Conservation (phyloP, 2,329 filamentous ascomycete species). For the Colletotrichum trifolii region DNA sequence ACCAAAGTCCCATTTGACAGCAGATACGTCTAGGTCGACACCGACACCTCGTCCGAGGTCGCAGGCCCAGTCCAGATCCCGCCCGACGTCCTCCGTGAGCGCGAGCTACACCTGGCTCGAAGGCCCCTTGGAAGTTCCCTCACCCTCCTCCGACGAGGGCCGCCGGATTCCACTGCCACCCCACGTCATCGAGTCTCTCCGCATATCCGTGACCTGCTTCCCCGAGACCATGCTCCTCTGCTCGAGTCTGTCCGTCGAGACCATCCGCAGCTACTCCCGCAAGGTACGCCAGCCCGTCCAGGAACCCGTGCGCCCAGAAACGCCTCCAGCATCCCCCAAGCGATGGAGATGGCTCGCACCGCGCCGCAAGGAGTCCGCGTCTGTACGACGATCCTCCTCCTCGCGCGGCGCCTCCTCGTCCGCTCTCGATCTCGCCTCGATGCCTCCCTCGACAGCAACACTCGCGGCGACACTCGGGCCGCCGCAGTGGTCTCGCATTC, state of each 20-base stretch:
- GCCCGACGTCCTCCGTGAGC: conserved; percentile 22
- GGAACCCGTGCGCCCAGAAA: conserved; percentile 24
- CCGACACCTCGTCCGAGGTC: conserved; percentile 23
- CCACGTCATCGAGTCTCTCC: conserved; percentile 64
- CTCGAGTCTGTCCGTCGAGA: conserved; percentile 66
- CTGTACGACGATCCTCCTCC: conserved; percentile 10
- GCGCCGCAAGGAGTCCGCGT: conserved; percentile 19
- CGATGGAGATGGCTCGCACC: conserved; percentile 37
- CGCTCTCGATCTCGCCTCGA: conserved; percentile 19
- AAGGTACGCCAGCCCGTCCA: conserved; percentile 58
- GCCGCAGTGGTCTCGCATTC: conserved; percentile 56
- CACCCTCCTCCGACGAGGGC: conserved; percentile 28
- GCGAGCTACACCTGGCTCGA: conserved; percentile 38
- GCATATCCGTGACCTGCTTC: conserved; percentile 66
- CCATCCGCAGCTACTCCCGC: conserved; percentile 65
- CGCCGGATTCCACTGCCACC: conserved; percentile 59
- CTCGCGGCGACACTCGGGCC: conserved; percentile 32
- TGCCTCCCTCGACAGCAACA: conserved; percentile 17
- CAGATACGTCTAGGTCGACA: conserved; percentile 10
- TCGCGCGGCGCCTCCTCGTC: conserved; percentile 19
- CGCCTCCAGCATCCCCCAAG: conserved; percentile 35
- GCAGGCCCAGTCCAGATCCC: conserved; percentile 22
- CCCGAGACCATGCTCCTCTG: conserved; percentile 69
- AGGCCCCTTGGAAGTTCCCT: conserved; percentile 31
- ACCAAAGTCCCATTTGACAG: not conserved